phyloP scores from a whole-genome alignment of 2,329 filamentous ascomycete genomes.

The Pseudogymnoascus sp. region DNA sequence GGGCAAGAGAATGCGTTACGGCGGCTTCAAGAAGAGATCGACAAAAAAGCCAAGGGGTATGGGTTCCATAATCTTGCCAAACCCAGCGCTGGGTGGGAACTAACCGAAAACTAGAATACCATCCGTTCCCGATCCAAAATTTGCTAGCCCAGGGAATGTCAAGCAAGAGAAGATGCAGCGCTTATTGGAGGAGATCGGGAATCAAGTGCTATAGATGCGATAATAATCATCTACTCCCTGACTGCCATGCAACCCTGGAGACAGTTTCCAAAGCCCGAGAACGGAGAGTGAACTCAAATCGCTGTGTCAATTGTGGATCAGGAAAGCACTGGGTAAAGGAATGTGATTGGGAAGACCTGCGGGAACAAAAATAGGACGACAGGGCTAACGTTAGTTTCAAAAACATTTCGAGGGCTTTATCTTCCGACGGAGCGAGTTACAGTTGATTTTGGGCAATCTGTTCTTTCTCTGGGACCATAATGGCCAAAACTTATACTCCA shows the following conservation, averaged over 20 bases:
- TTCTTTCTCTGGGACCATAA: background rate
- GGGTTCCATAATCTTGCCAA: background rate
- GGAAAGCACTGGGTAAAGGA: background rate
- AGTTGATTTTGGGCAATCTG: background rate
- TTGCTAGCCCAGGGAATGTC: background rate
- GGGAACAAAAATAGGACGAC: background rate
- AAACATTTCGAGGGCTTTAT: background rate
- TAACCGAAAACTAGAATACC: background rate
- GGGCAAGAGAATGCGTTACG: conserved; percentile 26
- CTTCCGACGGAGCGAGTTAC: background rate
- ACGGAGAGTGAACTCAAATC: background rate
- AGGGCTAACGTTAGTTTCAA: background rate
- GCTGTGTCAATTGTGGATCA: background rate
- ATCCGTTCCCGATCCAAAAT: background rate
- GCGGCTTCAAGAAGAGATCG: conserved; percentile 31
- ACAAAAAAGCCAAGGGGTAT: conserved; percentile 4
- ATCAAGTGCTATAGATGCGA: background rate
- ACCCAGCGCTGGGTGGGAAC: background rate
- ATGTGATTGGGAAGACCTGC: background rate
- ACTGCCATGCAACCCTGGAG: background rate
- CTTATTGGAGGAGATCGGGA: background rate
- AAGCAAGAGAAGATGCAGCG: background rate
- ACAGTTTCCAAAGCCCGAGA: background rate
- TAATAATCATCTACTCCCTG: background rate
- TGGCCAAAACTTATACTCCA: no score